Base-by-base conservation (phyloP, 768 basidiomycete species). In the Xerocomellus amylosporus region DNA sequence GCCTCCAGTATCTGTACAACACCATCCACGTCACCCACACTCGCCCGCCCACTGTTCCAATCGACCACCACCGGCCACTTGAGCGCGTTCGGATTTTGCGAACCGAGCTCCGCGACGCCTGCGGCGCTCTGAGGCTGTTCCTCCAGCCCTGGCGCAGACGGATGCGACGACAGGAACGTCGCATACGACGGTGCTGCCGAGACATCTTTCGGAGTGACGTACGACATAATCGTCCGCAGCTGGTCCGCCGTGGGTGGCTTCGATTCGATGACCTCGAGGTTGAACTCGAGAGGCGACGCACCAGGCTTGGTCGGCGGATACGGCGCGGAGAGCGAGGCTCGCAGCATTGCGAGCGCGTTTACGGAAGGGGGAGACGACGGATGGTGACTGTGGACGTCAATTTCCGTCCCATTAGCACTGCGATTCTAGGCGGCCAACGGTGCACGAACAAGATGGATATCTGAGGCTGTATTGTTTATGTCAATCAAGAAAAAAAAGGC, bases 1-100 rank as follows among this genome's bases (percentile, higher is more conserved):
- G 71, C 74, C 58, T 91, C 89, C 64, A 91, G 62, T 15, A 91
- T 85, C 2, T 65, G 64, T 50, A 78, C 80, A n/a, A 89, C 89
- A 19, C 84, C 84, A 7, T 88, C 85, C 17, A 84, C 73, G 55
- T 86, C 82, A 0, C 89, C 89, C 0, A 90, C 71, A 19, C 78
- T 78, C 10, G 82, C 87, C 39, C 76, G 76, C 2, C 89, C 89
- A 22, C 75, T 78, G 15, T 75, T 71, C 89, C 89, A 91, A 60
- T 91, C 84, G 2, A 91, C 89, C 0, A 91, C 86, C 43, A 91
- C 79, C 0, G 89, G 89, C 88, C 87, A 91, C 55, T 83, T 88
- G 59, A 90, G 69, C 15, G 80, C 82, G 14, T 75, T 75, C 1
- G 84, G 86, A 53, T 84, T 83, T 67, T 75, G 74, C 41, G 72